Evolutionary conservation across 2,329 filamentous ascomycete genomes (phyloP).

Genomic region (Ophiostoma piceae): DNA sequence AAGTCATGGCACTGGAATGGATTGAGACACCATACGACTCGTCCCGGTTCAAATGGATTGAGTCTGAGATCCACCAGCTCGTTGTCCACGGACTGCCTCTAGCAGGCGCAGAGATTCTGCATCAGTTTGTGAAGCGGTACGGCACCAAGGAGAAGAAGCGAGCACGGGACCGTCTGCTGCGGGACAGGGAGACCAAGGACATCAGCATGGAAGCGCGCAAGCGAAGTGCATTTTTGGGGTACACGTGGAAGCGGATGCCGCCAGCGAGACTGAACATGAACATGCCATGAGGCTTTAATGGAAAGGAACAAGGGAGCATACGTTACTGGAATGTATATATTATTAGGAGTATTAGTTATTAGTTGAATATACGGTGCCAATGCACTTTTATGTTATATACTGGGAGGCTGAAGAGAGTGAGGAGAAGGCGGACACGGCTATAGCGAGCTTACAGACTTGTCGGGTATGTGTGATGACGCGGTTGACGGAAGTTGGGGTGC

Average conservation of each 20-base stretch:
- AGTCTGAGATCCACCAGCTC: constrained; percentile 44
- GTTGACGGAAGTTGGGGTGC: constrained; percentile 28
- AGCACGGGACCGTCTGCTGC: constrained; percentile 75
- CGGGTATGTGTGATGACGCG: neutral
- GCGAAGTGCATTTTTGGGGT: constrained; percentile 78
- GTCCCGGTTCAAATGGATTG: constrained; percentile 44
- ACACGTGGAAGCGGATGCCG: constrained; percentile 63
- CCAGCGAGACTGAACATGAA: neutral
- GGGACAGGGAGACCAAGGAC: constrained; percentile 62
- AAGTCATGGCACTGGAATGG: constrained; percentile 42
- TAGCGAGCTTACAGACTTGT: constrained; percentile 9
- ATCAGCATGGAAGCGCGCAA: constrained; percentile 76
- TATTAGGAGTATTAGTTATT: constrained; percentile 11
- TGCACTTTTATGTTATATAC: neutral
- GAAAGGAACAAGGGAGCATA: neutral
- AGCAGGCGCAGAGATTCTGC: constrained; percentile 41
- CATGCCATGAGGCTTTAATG: neutral
- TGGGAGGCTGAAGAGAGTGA: neutral
- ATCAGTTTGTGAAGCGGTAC: constrained; percentile 47
- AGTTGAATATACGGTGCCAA: neutral
- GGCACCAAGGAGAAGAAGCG: constrained; percentile 67
- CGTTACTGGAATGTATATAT: neutral
- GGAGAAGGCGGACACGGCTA: neutral
- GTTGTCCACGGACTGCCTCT: constrained; percentile 30
- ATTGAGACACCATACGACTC: constrained; percentile 47